Evolutionary conservation across 73 alveolate species (phyloP).

Genomic region (Blepharisma japonicum): DNA sequence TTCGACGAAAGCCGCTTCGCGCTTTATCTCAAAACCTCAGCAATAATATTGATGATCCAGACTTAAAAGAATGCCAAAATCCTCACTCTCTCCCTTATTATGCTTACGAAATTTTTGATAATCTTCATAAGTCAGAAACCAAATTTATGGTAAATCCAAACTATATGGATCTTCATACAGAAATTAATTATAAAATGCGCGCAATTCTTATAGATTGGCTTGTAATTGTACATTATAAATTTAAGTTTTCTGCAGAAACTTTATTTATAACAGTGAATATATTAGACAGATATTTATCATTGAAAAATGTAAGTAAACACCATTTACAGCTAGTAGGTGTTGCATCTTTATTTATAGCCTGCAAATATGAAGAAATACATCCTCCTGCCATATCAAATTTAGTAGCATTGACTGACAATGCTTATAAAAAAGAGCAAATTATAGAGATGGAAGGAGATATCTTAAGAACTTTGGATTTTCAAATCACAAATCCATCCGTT

Average conservation of each 20-base stretch:
- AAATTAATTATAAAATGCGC: constrained; percentile 2
- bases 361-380: constrained; percentile 71
- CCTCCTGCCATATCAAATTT: constrained; percentile 68
- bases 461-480: constrained; percentile 62
- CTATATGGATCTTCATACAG: neutral
- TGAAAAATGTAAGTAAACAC: neutral
- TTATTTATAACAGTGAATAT: constrained; percentile 14
- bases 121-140: too few relatives aligned
- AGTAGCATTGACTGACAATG: constrained; percentile 61
- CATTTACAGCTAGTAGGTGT: constrained; percentile 12
- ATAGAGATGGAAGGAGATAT: constrained; percentile 63
- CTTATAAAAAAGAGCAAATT: constrained; percentile 58
- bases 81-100: too few relatives aligned
- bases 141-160: neutral
- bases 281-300: neutral
- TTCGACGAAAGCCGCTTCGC: too few relatives aligned
- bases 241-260: constrained; percentile 9
- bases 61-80: too few relatives aligned
- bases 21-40: too few relatives aligned
- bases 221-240: constrained; percentile 5
- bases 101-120: too few relatives aligned
- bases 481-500: constrained; percentile 55
- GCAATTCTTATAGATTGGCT: constrained; percentile 17
- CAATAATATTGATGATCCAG: too few relatives aligned
- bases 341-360: constrained; percentile 50